A percentile compares a stretch with the other conserved stretches of the same genome.
phyloP scores from a whole-genome alignment of 441 rosid genomes.

The Dalechampia spathulata region DNA sequence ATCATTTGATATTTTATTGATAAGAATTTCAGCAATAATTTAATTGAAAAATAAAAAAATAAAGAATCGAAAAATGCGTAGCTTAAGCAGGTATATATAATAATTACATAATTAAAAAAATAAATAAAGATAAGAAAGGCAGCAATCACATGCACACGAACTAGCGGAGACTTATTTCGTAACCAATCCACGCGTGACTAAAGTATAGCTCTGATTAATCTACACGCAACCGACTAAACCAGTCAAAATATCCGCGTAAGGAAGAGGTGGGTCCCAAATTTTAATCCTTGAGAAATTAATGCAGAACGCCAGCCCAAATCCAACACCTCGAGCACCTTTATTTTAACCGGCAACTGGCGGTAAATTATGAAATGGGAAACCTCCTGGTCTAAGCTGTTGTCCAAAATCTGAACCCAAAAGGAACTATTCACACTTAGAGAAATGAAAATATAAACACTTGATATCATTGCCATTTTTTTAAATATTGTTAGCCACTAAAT shows the following conservation, averaged over 20 bases:
- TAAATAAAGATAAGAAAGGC: background rate
- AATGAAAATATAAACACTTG: background rate
- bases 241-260: slow-evolving; percentile 42
- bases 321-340: slow-evolving; percentile 26
- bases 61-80: no score
- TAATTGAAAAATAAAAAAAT: no score
- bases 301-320: slow-evolving; percentile 35
- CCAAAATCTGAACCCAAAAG: slow-evolving; percentile 43
- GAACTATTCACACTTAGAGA: slow-evolving; percentile 40
- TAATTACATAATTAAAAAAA: background rate
- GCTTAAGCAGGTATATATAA: no score
- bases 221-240: slow-evolving; percentile 39
- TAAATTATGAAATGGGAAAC: slow-evolving; percentile 42
- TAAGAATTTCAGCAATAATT: no score
- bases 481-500: no score
- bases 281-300: slow-evolving; percentile 44
- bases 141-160: slow-evolving; percentile 25
- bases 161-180: background rate
- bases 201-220: background rate
- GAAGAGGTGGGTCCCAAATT: slow-evolving; percentile 19
- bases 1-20: no score
- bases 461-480: no score
- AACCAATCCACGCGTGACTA: background rate
- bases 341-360: slow-evolving; percentile 57
- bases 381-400: slow-evolving; percentile 60